Evolutionary conservation across 306 rosid genomes (phyloP), one percentile per base, ranked within the genome.

Genomic region (Begonia loranthoides): DNA sequence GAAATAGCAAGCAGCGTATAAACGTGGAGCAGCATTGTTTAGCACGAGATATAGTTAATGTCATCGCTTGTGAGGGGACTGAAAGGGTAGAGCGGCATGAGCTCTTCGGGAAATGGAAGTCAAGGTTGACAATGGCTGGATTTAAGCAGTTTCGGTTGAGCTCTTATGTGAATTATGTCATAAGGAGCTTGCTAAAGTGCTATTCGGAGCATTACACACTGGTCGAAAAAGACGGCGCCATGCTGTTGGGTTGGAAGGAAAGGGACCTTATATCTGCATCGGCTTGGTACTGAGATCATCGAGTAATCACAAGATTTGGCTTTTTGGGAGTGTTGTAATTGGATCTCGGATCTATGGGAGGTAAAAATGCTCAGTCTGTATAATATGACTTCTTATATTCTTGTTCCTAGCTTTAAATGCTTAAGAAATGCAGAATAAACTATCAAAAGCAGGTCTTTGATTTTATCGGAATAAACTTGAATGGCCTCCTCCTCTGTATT

Each of bases 41-140:
- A 64, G 99, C 94, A 8, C 58, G 84, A 54, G 99, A 86, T 60
- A 76, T 92, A 0, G 96, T 92, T 34, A 92, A 92, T 36, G 50
- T 92, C 15, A 73, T 92, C 22, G 94, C 99, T 13, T 92, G 99
- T 12, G 99, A 86, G 58, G 99, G 99, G 45, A 74, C 57, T 59
- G 87, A 83, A 41, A 76, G 96, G 64, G 83, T 86, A 24, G 95
- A 90, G 82, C 66, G 95, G 3, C 99, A 90, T 11, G 99, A 90
- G 73, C 84, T 90, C 16, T 78, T 90, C 1, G 94, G 99, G 3
- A 90, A 90, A 70, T 90, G 99, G 99, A 85, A 76, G 57, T 82
- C 92, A 0, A 78, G 99, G 81, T 71, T 90, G 62, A 74, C 84
- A 4, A 90, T 90, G 99, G 99, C 99, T 1, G 99, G 95, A 9